Evolutionary conservation across 1,139 yeast genomes (phyloP), one percentile per base, ranked within the genome.

Genomic region (Blastobotrys malaysiensis): DNA sequence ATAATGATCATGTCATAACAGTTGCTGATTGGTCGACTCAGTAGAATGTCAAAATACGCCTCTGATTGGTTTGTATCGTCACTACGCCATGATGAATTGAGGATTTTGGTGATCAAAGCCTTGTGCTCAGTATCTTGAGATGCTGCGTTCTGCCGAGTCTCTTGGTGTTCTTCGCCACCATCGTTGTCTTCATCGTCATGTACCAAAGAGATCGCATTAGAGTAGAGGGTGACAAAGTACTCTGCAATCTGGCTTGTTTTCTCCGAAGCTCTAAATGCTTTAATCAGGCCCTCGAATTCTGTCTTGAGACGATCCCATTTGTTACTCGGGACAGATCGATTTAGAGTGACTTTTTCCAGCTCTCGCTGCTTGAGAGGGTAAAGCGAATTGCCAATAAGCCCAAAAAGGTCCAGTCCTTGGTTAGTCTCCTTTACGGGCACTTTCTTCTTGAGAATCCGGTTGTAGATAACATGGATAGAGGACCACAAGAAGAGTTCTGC

Each of bases 1-100:
- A 31, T 36, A 31, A 52, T 19, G 24, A 52, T 52, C 6, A 46
- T 24, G 26, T 52, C 54, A 43, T 52, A 52, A 31, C 54, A 52
- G n/a, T 26, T 19, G 18, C 36, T 24, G 11, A 52, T 16, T 43
- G 49, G 54, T 14, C 54, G 49, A 24, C 21, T 16, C 24, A 16
- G 16, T 16, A 52, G 20, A 24, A 19, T 48, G 7, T 11, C 26
- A 7, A 39, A 9, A 48, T 52, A 52, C 7, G 26, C 9, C 11
- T 47, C 48, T 9, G 11, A 9, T 3, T 44, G 36, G 7, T n/a
- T 31, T 2, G 43, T 46, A 21, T 46, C 43, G 5, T 46, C 21
- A 14, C 9, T 22, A 9, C 9, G 21, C n/a, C 21, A 24, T 7
- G 24, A 31, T 1, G 14, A 22, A 19, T 18, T 18, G n/a, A 26